Evolutionary conservation across 2,329 filamentous ascomycete species (phyloP).

Genomic region (Botrytis deweyae): DNA sequence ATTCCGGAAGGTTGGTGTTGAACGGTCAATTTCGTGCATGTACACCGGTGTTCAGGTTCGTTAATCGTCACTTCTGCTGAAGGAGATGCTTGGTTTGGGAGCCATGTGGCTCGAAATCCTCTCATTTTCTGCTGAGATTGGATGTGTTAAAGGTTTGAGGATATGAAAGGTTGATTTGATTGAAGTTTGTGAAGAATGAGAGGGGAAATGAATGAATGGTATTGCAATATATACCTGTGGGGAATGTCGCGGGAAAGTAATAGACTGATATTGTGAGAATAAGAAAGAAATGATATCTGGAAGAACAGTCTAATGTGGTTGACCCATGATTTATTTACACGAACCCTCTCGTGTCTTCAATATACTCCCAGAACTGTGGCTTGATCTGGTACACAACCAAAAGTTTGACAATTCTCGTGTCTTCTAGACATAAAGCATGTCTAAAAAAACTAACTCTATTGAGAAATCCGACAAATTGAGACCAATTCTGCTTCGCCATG

Average conservation of each 20-base stretch:
- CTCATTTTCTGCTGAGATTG: neutral
- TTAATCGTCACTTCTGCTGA: neutral
- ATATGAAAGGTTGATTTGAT: neutral
- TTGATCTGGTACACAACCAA: neutral
- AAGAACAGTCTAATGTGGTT: fast-evolving
- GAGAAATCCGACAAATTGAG: neutral
- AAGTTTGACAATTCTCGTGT: neutral
- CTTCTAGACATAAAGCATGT: neutral
- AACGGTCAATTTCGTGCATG: neutral
- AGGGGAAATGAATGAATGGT: neutral
- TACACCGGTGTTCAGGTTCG: neutral
- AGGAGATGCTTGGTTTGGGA: neutral
- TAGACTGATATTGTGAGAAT: neutral
- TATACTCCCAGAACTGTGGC: neutral
- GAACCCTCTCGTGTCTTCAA: neutral
- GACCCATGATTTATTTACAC: neutral
- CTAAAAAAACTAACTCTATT: neutral
- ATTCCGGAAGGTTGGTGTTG: neutral
- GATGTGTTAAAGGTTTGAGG: neutral
- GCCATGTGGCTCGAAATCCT: neutral
- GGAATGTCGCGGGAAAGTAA: neutral
- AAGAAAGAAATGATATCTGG: neutral
- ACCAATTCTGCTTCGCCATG: neutral
- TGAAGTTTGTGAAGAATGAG: neutral
- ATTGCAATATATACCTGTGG: neutral